Conservation (phyloP, 805 yeast species). For the Zygosaccharomyces siamensis region DNA sequence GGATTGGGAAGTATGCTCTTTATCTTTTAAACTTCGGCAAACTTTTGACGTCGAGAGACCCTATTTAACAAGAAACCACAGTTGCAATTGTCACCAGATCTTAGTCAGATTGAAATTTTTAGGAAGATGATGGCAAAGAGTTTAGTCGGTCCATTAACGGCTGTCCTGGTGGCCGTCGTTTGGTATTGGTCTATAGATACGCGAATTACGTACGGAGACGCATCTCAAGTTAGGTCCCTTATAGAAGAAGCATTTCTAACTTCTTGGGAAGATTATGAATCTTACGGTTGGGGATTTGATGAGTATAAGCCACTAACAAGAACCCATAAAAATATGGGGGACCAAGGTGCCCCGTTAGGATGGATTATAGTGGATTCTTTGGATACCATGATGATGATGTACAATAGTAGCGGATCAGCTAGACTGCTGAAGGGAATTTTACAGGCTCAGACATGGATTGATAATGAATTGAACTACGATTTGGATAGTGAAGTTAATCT, state of each 20-base stretch:
- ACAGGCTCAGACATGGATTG: conserved; percentile 71
- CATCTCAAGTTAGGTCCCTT: conserved; percentile 33
- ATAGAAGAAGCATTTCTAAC: conserved; percentile 66
- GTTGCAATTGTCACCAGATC: background rate
- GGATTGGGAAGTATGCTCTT: background rate
- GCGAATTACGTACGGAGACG: conserved; percentile 1
- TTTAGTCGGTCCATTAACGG: conserved; percentile 8
- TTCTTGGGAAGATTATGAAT: conserved; percentile 67
- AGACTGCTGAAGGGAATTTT: conserved; percentile 49
- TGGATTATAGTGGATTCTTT: conserved; percentile 90
- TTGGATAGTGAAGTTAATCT: conserved; percentile 73
- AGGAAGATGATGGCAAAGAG: conserved; percentile 9
- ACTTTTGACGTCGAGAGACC: background rate
- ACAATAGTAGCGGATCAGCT: conserved; percentile 32
- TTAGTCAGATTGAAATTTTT: background rate
- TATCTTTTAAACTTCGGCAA: background rate
- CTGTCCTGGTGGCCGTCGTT: conserved; percentile 10
- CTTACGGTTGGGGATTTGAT: conserved; percentile 81
- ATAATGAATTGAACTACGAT: conserved; percentile 60
- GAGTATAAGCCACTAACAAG: conserved; percentile 65
- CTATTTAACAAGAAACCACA: background rate
- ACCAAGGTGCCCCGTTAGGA: conserved; percentile 62
- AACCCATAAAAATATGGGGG: conserved; percentile 68
- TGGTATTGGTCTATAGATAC: conserved; percentile 4
- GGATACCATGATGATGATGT: conserved; percentile 80